Evolutionary conservation across 148 eudicot species (phyloP), one percentile per base, ranked within the genome.

Genomic region (Silene uniflora): DNA sequence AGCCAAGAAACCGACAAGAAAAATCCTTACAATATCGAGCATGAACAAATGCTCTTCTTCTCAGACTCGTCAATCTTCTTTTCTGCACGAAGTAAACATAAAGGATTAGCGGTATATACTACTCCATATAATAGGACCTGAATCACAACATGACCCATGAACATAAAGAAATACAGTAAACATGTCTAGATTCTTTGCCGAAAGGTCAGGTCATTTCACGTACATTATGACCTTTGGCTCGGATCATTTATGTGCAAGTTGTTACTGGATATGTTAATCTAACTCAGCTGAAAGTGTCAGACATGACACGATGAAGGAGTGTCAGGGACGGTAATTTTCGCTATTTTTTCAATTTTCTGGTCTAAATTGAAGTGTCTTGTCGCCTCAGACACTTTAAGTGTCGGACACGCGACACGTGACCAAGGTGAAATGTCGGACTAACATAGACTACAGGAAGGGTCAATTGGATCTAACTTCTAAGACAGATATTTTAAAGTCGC

Each of bases 61-160:
- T 88, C 81, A 76, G 85, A 75, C 49, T 78, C 73, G 14, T 89
- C 93, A 56, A 87, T 73, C 82, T 91, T 91, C 88, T 91, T 91
- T 80, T 85, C 96, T 91, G 91, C 82, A 67, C 2, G 29, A 62
- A 24, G 17, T 52, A 62, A 58, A 59, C 32, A 82, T 35, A 77
- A 61, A 72, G 9, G 39, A 66, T 32, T 32, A 44, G 47, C 47
- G 18, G 9, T 9, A 17, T 35, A 4, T 47, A 10, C n/a, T n/a
- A n/a, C n/a, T n/a, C n/a, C n/a, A n/a, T n/a, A 32, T 27, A 9
- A 64, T 16, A 32, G 12, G 49, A 66, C 35, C 29, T 35, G 54
- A 77, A 58, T 10, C 19, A 5, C 69, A 58, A 56, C 10, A 58
- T 5, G 29, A 69, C 18, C 16, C 10, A 58, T 5, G 29, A 69